Conservation (phyloP, 371 early-diverging fungal species). For the Saksenaea vasiformis region DNA sequence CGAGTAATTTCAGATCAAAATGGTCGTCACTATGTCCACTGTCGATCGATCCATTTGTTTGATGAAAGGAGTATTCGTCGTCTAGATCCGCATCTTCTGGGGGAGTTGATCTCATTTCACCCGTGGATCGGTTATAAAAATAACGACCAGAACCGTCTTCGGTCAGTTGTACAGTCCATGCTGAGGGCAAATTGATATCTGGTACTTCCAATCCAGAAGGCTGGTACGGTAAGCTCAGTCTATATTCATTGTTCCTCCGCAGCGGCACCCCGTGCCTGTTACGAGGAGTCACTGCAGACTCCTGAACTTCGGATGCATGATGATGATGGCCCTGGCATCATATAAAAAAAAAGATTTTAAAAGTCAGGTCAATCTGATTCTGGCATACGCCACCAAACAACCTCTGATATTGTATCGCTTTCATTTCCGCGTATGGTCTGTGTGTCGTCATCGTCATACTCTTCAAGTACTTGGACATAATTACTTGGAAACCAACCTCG, state of each 20-base stretch:
- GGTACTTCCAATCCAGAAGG: neutral
- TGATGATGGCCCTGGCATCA: neutral
- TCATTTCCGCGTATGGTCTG: constrained; percentile 7
- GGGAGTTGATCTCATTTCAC: constrained; percentile 49
- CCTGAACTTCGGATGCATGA: constrained; percentile 9
- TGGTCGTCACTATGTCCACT: constrained; percentile 16
- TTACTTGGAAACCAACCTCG: constrained; percentile 92
- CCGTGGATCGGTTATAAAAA: constrained; percentile 46
- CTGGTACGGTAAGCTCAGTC: constrained; percentile 26
- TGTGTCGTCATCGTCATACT: constrained; percentile 26
- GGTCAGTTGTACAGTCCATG: constrained; percentile 47
- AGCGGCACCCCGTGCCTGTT: constrained; percentile 20
- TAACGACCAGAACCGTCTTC: constrained; percentile 51
- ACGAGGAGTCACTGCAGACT: neutral
- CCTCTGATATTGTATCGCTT: neutral
- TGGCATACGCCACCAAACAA: neutral
- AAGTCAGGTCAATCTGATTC: neutral
- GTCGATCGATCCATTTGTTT: constrained; percentile 17
- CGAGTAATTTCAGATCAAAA: constrained; percentile 18
- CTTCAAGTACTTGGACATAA: constrained; percentile 64
- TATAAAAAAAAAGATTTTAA: constrained; percentile 5
- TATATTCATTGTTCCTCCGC: constrained; percentile 23
- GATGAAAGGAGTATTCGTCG: constrained; percentile 11
- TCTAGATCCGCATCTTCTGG: constrained; percentile 33
- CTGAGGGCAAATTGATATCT: constrained; percentile 28